Evolutionary conservation across 495 filamentous ascomycete genomes (phyloP), one percentile per base, ranked within the genome.

Genomic region (Podospora sp.): DNA sequence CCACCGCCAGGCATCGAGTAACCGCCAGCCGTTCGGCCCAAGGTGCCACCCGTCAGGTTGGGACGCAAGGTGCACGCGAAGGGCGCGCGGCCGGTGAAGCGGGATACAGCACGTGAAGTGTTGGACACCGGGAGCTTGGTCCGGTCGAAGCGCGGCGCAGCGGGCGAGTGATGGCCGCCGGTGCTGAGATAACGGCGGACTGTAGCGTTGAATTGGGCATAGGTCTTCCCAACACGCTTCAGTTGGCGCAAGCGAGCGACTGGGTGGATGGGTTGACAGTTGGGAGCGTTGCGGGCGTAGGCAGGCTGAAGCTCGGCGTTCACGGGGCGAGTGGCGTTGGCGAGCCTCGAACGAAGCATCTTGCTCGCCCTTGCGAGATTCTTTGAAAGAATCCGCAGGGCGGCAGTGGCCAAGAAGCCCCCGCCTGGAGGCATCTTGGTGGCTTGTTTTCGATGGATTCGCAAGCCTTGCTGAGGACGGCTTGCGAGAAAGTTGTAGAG

Each of bases 41-140:
- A 80, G 6, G 91, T 89, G 46, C 95, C 95, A 25, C 94, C 95
- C 0, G 93, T 96, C 53, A 99, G 81, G 70, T 96, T 97, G 4
- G 95, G 95, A 8, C 95, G 90, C 6, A 98, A 88, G 25, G 94
- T 91, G 0, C 89, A 94, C 1, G 93, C 92, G 75, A 98, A 99
- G 0, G 95, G 94, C 6, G 93, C 87, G 7, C 87, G 87, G n/a
- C 86, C 84, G 14, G 92, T 87, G 51, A 90, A 79, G 27, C 86
- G 82, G n/a, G 80, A 80, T 59, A 97, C 82, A 57, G 87, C 87
- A 2, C 84, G 82, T n/a, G 86, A 88, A 58, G 89, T 86, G 55
- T 82, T 81, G 24, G 91, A 92, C 55, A 82, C 83, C 50, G 87
- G 86, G 70, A 89, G 87, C n/a, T 84, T 83, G 68, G 87, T 78